phyloP scores from a whole-genome alignment of 78 protist species.

The Mantamonas sphyraenae region DNA sequence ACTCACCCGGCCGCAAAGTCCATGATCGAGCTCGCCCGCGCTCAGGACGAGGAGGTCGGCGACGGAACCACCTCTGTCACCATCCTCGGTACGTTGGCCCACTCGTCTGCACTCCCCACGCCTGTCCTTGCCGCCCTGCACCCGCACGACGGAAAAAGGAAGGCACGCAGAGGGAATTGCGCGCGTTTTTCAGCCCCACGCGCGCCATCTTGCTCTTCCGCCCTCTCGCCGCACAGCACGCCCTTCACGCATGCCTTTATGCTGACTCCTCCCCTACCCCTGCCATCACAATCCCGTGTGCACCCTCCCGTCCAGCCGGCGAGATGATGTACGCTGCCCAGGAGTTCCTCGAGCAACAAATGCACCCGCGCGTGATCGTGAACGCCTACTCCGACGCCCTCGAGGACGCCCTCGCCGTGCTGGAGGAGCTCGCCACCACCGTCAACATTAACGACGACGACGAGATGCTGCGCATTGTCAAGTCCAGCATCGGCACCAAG shows the following conservation, averaged over 20 bases:
- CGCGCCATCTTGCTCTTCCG: not conserved
- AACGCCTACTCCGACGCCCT: constrained; percentile 73
- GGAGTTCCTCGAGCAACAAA: constrained; percentile 65
- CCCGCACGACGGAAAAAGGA: no score
- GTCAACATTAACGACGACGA: constrained; percentile 64
- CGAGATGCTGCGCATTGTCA: constrained; percentile 44
- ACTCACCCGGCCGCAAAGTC: constrained; percentile 96
- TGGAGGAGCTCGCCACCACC: constrained; percentile 53
- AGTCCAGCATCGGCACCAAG: constrained; percentile 80
- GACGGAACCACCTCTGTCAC: constrained; percentile 98
- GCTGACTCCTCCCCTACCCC: no score
- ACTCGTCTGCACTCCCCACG: no score
- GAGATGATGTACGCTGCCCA: constrained; percentile 80
- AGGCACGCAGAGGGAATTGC: no score
- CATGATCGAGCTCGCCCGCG: constrained; percentile 87
- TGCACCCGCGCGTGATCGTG: constrained; percentile 87
- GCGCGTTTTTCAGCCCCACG: no score
- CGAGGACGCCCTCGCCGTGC: constrained; percentile 66
- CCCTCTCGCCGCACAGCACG: not conserved
- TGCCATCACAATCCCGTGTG: no score
- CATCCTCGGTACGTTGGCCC: constrained; percentile 62
- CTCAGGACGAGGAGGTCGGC: constrained; percentile 97
- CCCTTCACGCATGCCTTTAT: not conserved
- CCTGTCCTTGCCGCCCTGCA: no score
- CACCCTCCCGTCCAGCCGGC: no score